Conservation (phyloP, 1,139 yeast genomes). For the Kazachstania sp. region DNA sequence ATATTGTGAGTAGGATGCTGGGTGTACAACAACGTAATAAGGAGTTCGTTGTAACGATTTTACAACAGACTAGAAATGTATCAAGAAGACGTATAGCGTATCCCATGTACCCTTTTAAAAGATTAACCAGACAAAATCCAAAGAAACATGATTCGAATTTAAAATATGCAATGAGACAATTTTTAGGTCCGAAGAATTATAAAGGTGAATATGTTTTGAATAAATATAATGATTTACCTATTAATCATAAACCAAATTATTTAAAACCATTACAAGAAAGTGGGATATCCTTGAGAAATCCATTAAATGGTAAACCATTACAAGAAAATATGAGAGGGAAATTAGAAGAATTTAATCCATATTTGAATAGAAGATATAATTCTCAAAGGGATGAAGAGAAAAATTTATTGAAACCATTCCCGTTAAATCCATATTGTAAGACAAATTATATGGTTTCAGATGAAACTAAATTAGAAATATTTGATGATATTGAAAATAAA, state of each 20-base stretch:
- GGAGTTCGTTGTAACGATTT: not conserved
- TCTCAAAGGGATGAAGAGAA: not conserved
- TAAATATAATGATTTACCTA: constrained; percentile 67
- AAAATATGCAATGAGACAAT: constrained; percentile 34
- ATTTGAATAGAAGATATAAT: constrained; percentile 6
- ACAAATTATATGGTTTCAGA: constrained; percentile 57
- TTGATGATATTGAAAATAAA: constrained; percentile 45
- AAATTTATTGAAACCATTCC: constrained; percentile 58
- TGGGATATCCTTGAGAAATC: constrained; percentile 36
- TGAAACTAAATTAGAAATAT: constrained; percentile 51
- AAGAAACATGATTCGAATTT: constrained; percentile 36
- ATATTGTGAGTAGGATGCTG: not conserved
- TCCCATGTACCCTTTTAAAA: constrained; percentile 38
- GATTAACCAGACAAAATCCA: constrained; percentile 36
- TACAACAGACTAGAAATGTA: constrained; percentile 32
- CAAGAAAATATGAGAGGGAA: constrained; percentile 20
- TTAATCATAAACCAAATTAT: constrained; percentile 66
- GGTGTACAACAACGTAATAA: not conserved
- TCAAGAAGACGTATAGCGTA: constrained; percentile 42
- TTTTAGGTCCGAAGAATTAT: constrained; percentile 75
- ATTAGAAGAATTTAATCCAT: constrained; percentile 12
- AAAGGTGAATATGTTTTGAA: constrained; percentile 76
- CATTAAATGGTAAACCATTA: constrained; percentile 32
- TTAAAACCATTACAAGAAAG: constrained; percentile 50
- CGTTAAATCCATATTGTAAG: constrained; percentile 58